A percentile compares a stretch with the other conserved stretches of the same genome.
phyloP scores from a whole-genome alignment of 345 rosid species.

The Dimocarpus longan region DNA sequence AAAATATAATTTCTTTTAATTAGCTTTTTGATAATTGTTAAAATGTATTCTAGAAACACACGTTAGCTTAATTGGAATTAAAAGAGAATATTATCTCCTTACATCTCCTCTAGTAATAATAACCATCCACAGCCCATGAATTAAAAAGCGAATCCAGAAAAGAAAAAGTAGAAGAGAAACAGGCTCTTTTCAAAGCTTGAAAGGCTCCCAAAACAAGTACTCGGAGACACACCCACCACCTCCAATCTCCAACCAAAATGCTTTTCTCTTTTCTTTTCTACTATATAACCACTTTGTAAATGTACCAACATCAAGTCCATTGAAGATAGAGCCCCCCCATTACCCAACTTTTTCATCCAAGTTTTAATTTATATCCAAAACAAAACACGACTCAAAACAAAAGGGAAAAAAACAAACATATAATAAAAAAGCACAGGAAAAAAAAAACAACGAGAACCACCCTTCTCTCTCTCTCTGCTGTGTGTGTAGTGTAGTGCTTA shows the following conservation, averaged over 20 bases:
- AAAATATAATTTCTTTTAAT: too few relatives aligned
- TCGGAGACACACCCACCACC: slow-evolving; percentile 32
- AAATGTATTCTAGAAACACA: background rate
- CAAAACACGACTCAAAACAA: slow-evolving; percentile 37
- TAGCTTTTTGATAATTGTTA: background rate
- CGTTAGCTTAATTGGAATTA: background rate
- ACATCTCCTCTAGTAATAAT: background rate
- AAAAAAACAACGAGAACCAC: background rate
- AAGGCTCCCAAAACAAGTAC: slow-evolving; percentile 24
- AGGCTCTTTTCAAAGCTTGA: slow-evolving; percentile 23
- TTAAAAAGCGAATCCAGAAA: slow-evolving; percentile 31
- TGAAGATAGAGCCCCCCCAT: slow-evolving; percentile 32
- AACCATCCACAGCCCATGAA: slow-evolving; percentile 11
- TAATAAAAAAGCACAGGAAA: slow-evolving; percentile 14
- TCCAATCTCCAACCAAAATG: slow-evolving; percentile 27
- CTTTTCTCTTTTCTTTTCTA: slow-evolving; percentile 19
- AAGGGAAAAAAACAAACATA: slow-evolving; percentile 25
- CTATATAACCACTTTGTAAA: background rate
- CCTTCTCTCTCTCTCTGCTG: background rate
- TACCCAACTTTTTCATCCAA: slow-evolving; percentile 5
- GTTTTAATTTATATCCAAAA: background rate
- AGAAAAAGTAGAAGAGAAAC: background rate
- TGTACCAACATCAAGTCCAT: slow-evolving; percentile 22
- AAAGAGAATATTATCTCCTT: background rate
- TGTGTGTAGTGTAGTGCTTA: slow-evolving; percentile 4